A percentile compares a stretch with the other conserved stretches of the same genome.
phyloP scores from a whole-genome alignment of 768 basidiomycete species.

The Mycena rebaudengoi region DNA sequence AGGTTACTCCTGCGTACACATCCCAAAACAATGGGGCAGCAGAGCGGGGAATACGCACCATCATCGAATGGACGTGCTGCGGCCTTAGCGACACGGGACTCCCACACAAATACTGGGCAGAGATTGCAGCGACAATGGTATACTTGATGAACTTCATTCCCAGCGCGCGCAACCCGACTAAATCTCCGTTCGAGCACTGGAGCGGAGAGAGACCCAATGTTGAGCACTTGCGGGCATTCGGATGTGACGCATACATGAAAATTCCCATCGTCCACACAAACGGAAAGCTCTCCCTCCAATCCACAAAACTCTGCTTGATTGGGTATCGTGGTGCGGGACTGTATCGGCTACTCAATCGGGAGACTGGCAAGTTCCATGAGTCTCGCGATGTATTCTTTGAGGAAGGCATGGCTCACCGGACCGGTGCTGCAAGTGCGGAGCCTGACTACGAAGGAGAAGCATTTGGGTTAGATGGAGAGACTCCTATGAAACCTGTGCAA shows the following conservation, averaged over 20 bases:
- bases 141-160: neutral
- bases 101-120: neutral
- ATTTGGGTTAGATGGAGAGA: too few species aligned
- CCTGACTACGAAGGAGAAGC: too few species aligned
- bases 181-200: neutral
- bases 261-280: neutral
- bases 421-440: too few species aligned
- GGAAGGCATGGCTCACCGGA: neutral
- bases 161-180: neutral
- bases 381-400: neutral
- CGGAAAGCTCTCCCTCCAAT: neutral
- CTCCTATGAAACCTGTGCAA: too few species aligned
- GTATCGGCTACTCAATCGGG: neutral
- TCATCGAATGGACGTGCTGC: neutral
- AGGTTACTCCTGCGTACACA: slow-evolving; percentile 24
- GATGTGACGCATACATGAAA: neutral
- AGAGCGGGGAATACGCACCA: slow-evolving; percentile 14
- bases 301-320: neutral
- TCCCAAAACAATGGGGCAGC: slow-evolving; percentile 38
- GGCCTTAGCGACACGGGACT: neutral
- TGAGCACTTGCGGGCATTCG: neutral
- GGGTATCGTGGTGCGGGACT: neutral
- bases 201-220: neutral
- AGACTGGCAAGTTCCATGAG: neutral
- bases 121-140: neutral